Percentiles rank a stretch among this genome's conserved stretches.
Conservation (phyloP, 805 yeast genomes). For the Schizosaccharomyces octosporus region DNA sequence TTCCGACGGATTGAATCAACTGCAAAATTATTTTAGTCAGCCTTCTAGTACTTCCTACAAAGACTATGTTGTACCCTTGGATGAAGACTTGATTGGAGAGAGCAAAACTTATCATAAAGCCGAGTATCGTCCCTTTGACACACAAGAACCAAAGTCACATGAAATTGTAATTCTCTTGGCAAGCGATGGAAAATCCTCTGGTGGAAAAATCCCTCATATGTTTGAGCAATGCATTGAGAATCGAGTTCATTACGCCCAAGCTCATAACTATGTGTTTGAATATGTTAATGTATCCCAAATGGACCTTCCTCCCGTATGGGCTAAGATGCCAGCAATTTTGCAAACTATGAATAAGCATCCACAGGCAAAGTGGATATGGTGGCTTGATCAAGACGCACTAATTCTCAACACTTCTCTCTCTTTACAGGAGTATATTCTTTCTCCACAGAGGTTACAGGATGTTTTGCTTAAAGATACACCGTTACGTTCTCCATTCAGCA, state of each 20-base stretch:
- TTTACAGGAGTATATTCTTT: constrained; percentile 11
- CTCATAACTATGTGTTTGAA: constrained; percentile 14
- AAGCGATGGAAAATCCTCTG: constrained; percentile 9
- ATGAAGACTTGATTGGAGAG: background rate
- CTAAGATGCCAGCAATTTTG: constrained; percentile 14
- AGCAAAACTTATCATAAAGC: background rate
- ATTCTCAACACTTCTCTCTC: constrained; percentile 14
- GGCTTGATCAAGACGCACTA: constrained; percentile 16
- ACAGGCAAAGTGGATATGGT: constrained; percentile 18
- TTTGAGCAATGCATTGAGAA: constrained; percentile 9
- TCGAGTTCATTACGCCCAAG: constrained; percentile 13
- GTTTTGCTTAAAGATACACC: constrained; percentile 8
- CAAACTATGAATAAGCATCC: constrained; percentile 13
- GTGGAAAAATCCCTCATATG: constrained; percentile 5
- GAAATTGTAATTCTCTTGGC: constrained; percentile 9
- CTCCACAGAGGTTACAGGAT: constrained; percentile 10
- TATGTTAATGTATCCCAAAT: constrained; percentile 11
- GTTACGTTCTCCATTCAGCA: constrained; percentile 5
- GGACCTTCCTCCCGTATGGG: constrained; percentile 11
- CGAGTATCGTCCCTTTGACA: background rate
- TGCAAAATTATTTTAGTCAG: too few relatives aligned
- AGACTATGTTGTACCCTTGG: background rate
- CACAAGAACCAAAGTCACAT: background rate
- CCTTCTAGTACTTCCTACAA: too few relatives aligned
- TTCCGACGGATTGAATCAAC: too few relatives aligned